Percentiles rank a stretch among this genome's conserved stretches.
Conservation (phyloP, 2,329 filamentous ascomycete genomes). For the Colletotrichum shisoi region DNA sequence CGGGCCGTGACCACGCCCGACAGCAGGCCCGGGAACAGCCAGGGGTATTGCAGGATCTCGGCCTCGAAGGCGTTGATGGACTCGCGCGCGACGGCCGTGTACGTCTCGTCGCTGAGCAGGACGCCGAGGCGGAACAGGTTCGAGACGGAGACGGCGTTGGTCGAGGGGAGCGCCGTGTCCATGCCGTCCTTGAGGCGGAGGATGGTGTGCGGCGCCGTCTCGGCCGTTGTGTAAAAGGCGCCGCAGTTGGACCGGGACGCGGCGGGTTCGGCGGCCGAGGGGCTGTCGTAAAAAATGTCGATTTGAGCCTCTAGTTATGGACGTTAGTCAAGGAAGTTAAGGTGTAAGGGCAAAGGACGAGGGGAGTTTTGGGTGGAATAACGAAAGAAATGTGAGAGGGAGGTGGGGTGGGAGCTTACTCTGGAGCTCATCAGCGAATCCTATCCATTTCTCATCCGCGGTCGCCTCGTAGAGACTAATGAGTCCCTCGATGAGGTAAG, state of each 20-base stretch:
- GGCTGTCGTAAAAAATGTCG: slow-evolving; percentile 76
- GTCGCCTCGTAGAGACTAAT: slow-evolving; percentile 86
- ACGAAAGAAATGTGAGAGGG: too few relatives aligned
- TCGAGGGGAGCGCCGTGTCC: slow-evolving; percentile 88
- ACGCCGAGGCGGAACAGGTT: slow-evolving; percentile 85
- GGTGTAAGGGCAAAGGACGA: neutral
- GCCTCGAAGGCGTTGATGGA: slow-evolving; percentile 88
- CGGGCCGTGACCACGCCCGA: slow-evolving; percentile 76
- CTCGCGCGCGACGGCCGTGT: slow-evolving; percentile 70
- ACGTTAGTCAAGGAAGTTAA: slow-evolving; percentile 27
- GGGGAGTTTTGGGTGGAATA: too few relatives aligned
- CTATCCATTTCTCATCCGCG: slow-evolving; percentile 75
- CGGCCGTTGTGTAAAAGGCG: slow-evolving; percentile 77
- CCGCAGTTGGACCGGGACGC: slow-evolving; percentile 56
- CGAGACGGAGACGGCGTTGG: slow-evolving; percentile 84
- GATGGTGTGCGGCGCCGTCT: slow-evolving; percentile 72
- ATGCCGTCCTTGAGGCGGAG: slow-evolving; percentile 94
- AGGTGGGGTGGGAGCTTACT: slow-evolving; percentile 53
- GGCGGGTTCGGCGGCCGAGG: slow-evolving; percentile 48
- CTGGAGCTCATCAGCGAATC: slow-evolving; percentile 85
- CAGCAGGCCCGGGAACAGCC: slow-evolving; percentile 85
- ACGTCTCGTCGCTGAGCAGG: slow-evolving; percentile 71
- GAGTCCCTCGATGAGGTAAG: slow-evolving; percentile 83
- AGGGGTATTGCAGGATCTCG: slow-evolving; percentile 91
- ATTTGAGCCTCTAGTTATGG: slow-evolving; percentile 71